A percentile compares a stretch with the other conserved stretches of the same genome.
These are phyloP conservation scores for Limnanthes douglasii DNA, from an alignment of 345 rosid species.

Conservation along the genomic window DNA sequence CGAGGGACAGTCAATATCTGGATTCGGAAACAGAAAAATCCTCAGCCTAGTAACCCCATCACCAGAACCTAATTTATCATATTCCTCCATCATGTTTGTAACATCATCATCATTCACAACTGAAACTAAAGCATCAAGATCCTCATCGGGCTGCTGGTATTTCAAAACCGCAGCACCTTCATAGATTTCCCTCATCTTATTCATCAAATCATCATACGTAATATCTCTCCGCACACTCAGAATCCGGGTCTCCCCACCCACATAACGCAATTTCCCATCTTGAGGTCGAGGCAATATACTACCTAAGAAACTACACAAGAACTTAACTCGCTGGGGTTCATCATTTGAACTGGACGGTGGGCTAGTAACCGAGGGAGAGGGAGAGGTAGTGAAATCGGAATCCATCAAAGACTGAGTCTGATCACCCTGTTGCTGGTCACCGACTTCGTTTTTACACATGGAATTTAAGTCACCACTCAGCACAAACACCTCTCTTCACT, in stretches of 20 bases:
- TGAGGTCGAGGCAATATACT: conserved; percentile 95
- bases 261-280: conserved; percentile 81
- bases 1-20: conserved; percentile 44
- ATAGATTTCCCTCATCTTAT: conserved; percentile 73
- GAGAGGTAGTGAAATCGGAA: conserved; percentile 22
- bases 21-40: conserved; percentile 70
- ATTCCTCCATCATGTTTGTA: conserved; percentile 94
- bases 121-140: conserved; percentile 96
- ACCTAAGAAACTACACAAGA: conserved; percentile 84
- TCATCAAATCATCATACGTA: conserved; percentile 64
- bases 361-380: conserved; percentile 18
- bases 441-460: conserved; percentile 38
- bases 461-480: conserved; percentile 18
- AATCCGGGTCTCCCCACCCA: conserved; percentile 94
- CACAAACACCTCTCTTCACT: conserved; percentile 7
- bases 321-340: conserved; percentile 59
- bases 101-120: conserved; percentile 94
- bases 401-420: conserved; percentile 31
- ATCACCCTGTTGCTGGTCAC: conserved; percentile 12
- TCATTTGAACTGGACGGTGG: conserved; percentile 40
- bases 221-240: conserved; percentile 60
- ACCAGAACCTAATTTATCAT: conserved; percentile 78
- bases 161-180: conserved; percentile 67
- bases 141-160: conserved; percentile 98
- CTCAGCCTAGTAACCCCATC: conserved; percentile 93